A percentile compares a stretch with the other conserved stretches of the same genome.
phyloP scores from a whole-genome alignment of 768 basidiomycete genomes.

The Cystofilobasidium ferigula region DNA sequence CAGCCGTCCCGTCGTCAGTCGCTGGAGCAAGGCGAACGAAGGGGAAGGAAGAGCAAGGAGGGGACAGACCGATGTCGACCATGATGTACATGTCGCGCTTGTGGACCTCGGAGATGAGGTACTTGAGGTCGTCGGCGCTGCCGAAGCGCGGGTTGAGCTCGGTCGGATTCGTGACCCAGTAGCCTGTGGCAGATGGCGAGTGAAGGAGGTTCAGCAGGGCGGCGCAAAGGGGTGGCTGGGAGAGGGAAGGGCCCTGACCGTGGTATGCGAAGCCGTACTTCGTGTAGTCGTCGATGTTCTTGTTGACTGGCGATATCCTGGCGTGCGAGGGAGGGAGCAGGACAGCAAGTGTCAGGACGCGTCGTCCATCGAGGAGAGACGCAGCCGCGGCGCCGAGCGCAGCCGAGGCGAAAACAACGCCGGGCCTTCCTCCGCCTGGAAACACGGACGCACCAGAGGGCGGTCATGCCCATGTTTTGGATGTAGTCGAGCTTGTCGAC shows the following conservation, averaged over 20 bases:
- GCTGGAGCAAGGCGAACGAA: no score
- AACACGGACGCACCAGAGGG: conserved; percentile 48
- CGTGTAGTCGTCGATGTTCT: conserved; percentile 21
- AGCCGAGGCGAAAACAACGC: background rate
- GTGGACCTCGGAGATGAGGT: conserved; percentile 57
- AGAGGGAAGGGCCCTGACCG: conserved; percentile 8
- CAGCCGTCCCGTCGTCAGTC: background rate
- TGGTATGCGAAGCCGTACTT: conserved; percentile 25
- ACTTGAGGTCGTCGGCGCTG: conserved; percentile 58
- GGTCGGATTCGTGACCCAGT: conserved; percentile 24
- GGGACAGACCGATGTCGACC: background rate
- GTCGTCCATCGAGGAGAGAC: background rate
- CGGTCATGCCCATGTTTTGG: conserved; percentile 68
- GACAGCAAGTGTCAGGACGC: background rate
- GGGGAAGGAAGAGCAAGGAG: background rate
- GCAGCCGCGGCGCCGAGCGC: background rate
- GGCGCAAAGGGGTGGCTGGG: background rate
- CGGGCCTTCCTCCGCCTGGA: no score
- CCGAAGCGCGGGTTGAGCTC: conserved; percentile 60
- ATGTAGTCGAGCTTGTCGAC: conserved; percentile 73
- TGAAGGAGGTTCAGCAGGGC: background rate
- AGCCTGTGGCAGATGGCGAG: conserved; percentile 19
- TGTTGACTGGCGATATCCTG: conserved; percentile 10
- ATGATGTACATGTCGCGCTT: conserved; percentile 55
- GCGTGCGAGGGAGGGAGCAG: background rate